A percentile compares a stretch with the other conserved stretches of the same genome.
Conservation (phyloP, 768 basidiomycete species). For the Agrocybe pediades region DNA sequence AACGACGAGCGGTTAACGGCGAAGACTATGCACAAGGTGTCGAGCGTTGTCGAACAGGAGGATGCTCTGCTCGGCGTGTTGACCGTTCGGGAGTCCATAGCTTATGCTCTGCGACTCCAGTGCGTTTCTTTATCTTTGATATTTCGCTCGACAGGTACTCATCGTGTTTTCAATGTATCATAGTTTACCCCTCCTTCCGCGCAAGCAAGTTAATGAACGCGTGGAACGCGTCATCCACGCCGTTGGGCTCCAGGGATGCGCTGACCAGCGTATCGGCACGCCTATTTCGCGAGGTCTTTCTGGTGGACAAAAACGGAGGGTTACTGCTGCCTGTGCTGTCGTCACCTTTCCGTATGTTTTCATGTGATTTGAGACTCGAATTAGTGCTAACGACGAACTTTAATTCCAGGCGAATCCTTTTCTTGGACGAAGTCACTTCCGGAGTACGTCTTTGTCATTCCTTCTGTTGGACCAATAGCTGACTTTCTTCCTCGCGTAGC, state of each 20-base stretch:
- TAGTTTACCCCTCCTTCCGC: constrained; percentile 39
- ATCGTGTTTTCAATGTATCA: neutral
- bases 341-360: constrained; percentile 19
- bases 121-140: constrained; percentile 21
- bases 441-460: constrained; percentile 32
- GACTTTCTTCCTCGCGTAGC: too few relatives aligned
- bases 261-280: constrained; percentile 56
- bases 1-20: constrained; percentile 30
- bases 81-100: constrained; percentile 57
- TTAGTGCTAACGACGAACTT: too few relatives aligned
- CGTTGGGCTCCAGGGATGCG: constrained; percentile 49
- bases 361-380: neutral
- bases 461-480: too few relatives aligned
- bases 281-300: constrained; percentile 56
- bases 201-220: constrained; percentile 35
- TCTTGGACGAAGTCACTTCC: constrained; percentile 65
- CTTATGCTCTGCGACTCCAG: constrained; percentile 53
- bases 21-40: constrained; percentile 40
- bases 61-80: constrained; percentile 60
- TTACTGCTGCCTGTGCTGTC: constrained; percentile 21
- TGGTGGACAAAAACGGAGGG: constrained; percentile 55
- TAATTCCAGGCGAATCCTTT: constrained; percentile 45
- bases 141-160: neutral
- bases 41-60: constrained; percentile 59
- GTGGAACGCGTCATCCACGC: constrained; percentile 46